A percentile compares a stretch with the other conserved stretches of the same genome.
phyloP scores from a whole-genome alignment of 768 basidiomycete genomes.

The Nevesoporus exiguus region DNA sequence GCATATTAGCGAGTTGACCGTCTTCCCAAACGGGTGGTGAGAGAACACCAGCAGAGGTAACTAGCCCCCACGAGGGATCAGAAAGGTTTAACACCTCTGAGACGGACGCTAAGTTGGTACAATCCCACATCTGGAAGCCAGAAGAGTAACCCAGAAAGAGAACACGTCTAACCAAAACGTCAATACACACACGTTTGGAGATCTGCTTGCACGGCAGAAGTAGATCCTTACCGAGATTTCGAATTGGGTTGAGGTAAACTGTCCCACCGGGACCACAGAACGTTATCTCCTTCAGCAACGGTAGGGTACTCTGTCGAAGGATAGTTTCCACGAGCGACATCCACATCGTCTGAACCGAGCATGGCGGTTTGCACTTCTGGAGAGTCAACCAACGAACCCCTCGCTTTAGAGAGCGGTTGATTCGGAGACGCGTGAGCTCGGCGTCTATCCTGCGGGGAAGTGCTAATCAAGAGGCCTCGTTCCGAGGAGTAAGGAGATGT shows the following conservation, averaged over 20 bases:
- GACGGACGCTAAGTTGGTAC: slow-evolving; percentile 47
- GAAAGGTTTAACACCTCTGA: slow-evolving; percentile 53
- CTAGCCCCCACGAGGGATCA: slow-evolving; percentile 32
- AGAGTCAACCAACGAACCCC: slow-evolving; percentile 35
- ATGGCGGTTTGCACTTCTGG: slow-evolving; percentile 11
- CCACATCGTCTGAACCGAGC: slow-evolving; percentile 26
- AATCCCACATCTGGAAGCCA: slow-evolving; percentile 63
- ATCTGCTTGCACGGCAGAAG: not conserved
- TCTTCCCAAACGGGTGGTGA: slow-evolving; percentile 24
- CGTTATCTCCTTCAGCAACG: slow-evolving; percentile 28
- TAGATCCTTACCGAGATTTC: slow-evolving; percentile 18
- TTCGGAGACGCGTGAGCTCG: slow-evolving; percentile 6
- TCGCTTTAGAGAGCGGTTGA: slow-evolving; percentile 10
- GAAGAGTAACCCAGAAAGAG: slow-evolving; percentile 52
- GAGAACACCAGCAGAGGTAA: slow-evolving; percentile 43
- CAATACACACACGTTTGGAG: slow-evolving; percentile 4
- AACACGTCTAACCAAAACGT: slow-evolving; percentile 35
- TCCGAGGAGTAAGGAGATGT: slow-evolving; percentile 27
- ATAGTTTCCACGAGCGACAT: slow-evolving; percentile 13
- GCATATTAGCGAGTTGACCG: slow-evolving; percentile 32
- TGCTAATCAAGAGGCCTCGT: slow-evolving; percentile 5
- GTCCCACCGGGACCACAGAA: slow-evolving; percentile 35
- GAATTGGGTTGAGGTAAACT: slow-evolving; percentile 16
- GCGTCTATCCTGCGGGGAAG: slow-evolving; percentile 12
- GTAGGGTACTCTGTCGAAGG: slow-evolving; percentile 29